Conservation (phyloP, 148 eudicot species). For the Rhododendron molle region DNA sequence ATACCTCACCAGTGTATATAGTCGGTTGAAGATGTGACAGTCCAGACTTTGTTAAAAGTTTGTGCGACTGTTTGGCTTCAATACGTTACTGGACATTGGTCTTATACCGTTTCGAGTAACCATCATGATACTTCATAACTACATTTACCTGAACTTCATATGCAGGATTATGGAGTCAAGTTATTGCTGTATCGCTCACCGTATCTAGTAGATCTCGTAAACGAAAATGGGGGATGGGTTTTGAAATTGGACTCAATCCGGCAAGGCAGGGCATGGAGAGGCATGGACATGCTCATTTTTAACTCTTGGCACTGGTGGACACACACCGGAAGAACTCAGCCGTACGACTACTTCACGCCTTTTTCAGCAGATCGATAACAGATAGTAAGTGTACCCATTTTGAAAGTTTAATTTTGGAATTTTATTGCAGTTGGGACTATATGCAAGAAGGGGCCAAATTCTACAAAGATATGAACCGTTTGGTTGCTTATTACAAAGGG, state of each 20-base stretch:
- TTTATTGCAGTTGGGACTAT: conserved; percentile 24
- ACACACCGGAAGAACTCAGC: conserved; percentile 56
- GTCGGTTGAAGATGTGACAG: too few relatives aligned
- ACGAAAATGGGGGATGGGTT: conserved; percentile 41
- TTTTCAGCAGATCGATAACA: not conserved
- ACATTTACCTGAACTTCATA: not conserved
- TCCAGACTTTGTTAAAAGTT: too few relatives aligned
- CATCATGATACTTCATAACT: not conserved
- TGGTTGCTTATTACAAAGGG: conserved; percentile 25
- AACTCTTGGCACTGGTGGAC: conserved; percentile 96
- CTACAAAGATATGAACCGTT: conserved; percentile 30
- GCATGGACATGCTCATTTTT: conserved; percentile 75
- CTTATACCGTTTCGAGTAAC: not conserved
- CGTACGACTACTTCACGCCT: conserved; percentile 33
- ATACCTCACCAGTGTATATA: too few relatives aligned
- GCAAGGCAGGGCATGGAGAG: conserved; percentile 56
- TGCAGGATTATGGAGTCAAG: conserved; percentile 61
- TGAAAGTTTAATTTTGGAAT: not conserved
- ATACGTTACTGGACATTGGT: not conserved
- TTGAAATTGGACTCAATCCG: conserved; percentile 62
- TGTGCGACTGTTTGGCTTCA: too few relatives aligned
- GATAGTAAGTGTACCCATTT: not conserved
- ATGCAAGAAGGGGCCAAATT: conserved; percentile 15
- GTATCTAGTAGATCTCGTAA: conserved; percentile 59
- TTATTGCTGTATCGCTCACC: conserved; percentile 54